Conservation (phyloP, 306 rosid genomes). For the Quillaja saponaria region DNA sequence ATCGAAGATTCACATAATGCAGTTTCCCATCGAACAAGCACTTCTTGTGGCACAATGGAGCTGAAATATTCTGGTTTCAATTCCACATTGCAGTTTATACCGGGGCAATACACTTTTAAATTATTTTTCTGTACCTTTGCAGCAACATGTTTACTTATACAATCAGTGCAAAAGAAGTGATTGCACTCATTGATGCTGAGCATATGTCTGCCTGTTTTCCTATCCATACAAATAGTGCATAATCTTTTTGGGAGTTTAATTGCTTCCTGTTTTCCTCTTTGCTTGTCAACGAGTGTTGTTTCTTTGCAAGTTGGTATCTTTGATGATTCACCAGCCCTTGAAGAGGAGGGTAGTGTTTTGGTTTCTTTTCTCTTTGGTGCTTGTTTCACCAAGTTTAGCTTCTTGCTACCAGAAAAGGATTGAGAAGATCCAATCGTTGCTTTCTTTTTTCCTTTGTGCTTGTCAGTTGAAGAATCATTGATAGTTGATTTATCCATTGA, state of each 20-base stretch:
- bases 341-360: no score
- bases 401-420: no score
- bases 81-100: conserved; percentile 10
- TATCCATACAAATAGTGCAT: conserved; percentile 23
- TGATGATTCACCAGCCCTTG: no score
- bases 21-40: conserved; percentile 9
- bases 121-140: conserved; percentile 2
- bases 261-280: no score
- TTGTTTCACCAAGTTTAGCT: no score
- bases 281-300: no score
- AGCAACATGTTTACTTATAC: conserved; percentile 15
- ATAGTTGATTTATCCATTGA: no score
- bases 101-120: conserved; percentile 16
- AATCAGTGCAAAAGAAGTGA: conserved; percentile 19
- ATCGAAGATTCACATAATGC: background rate
- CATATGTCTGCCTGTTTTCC: background rate
- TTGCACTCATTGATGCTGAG: background rate
- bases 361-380: no score
- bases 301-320: no score
- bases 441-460: no score
- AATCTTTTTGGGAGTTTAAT: background rate
- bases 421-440: no score
- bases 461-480: no score
- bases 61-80: conserved; percentile 6
- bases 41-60: conserved; percentile 4